These are phyloP conservation scores for Leccinum subtestaceum DNA, from an alignment of 768 basidiomycete genomes.

Conservation along the genomic window DNA sequence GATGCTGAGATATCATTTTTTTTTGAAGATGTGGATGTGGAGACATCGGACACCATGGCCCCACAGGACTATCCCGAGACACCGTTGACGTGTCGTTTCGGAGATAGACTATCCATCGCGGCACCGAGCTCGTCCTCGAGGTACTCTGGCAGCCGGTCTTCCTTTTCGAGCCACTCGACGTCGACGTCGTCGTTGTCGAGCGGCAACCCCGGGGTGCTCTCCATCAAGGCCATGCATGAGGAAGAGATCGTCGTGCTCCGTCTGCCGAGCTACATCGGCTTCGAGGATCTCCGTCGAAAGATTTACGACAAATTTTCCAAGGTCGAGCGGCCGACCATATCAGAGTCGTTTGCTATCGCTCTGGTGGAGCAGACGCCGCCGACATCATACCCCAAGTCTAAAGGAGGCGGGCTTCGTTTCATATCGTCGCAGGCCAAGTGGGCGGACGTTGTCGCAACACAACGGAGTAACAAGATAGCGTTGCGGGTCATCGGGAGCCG, in stretches of 20 bases:
- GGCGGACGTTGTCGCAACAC: slow-evolving; percentile 45
- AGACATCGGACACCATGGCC: slow-evolving; percentile 14
- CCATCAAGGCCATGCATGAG: slow-evolving; percentile 65
- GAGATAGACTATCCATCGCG: slow-evolving; percentile 9
- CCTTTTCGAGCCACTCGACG: slow-evolving; percentile 38
- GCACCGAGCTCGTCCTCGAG: slow-evolving; percentile 6
- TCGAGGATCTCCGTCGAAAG: slow-evolving; percentile 52
- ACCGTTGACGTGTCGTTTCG: slow-evolving; percentile 11
- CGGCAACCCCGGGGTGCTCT: slow-evolving; percentile 32
- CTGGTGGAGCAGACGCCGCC: slow-evolving; percentile 41
- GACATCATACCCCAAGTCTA: background rate
- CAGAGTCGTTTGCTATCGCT: slow-evolving; percentile 53
- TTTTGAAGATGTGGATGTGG: slow-evolving; percentile 8
- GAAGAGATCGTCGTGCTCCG: slow-evolving; percentile 64
- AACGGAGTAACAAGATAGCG: slow-evolving; percentile 53
- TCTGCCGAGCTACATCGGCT: slow-evolving; percentile 43
- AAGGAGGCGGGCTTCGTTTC: slow-evolving; percentile 36
- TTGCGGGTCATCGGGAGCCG: slow-evolving; percentile 47
- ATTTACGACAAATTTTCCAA: slow-evolving; percentile 67
- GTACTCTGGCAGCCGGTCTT: slow-evolving; percentile 24
- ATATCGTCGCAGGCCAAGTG: slow-evolving; percentile 60
- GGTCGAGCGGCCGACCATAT: slow-evolving; percentile 55
- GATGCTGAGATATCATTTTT: background rate
- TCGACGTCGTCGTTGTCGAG: slow-evolving; percentile 31
- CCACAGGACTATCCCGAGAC: slow-evolving; percentile 21